Percentiles rank a stretch among this genome's conserved stretches.
phyloP scores from a whole-genome alignment of 208 protist genomes.

The Pavlovales sp. region DNA sequence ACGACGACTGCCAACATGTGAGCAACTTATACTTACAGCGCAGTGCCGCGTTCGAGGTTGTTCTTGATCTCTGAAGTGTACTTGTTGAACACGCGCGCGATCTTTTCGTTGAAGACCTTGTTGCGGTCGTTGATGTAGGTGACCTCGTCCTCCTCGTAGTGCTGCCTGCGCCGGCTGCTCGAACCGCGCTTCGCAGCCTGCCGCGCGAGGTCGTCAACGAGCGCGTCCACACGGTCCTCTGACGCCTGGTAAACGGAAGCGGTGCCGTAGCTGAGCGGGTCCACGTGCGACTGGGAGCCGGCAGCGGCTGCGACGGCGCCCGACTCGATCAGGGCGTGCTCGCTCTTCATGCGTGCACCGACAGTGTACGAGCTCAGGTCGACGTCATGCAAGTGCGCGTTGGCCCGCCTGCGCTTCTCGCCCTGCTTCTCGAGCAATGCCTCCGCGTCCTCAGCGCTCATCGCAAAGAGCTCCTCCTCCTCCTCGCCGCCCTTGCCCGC shows the following conservation, averaged over 20 bases:
- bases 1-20: not conserved
- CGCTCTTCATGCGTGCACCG: not conserved
- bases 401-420: not conserved
- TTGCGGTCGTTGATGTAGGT: slow-evolving; percentile 58
- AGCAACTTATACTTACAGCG: not conserved
- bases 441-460: not conserved
- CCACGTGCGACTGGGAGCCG: not conserved
- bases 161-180: slow-evolving; percentile 45
- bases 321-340: not conserved
- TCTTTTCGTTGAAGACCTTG: slow-evolving; percentile 55
- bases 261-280: not conserved
- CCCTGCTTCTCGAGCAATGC: not conserved
- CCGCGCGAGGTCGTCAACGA: slow-evolving; percentile 42
- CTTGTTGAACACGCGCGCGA: slow-evolving; percentile 47
- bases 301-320: not conserved
- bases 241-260: not conserved
- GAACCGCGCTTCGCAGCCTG: not conserved
- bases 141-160: slow-evolving; percentile 48
- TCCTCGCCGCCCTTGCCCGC: not conserved
- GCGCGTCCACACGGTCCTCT: slow-evolving; percentile 3
- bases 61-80: slow-evolving; percentile 53
- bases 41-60: slow-evolving; percentile 54
- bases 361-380: not conserved
- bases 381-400: not conserved
- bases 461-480: not conserved